Evolutionary conservation across 306 rosid species (phyloP).

Genomic region (Trifolium pratense): DNA sequence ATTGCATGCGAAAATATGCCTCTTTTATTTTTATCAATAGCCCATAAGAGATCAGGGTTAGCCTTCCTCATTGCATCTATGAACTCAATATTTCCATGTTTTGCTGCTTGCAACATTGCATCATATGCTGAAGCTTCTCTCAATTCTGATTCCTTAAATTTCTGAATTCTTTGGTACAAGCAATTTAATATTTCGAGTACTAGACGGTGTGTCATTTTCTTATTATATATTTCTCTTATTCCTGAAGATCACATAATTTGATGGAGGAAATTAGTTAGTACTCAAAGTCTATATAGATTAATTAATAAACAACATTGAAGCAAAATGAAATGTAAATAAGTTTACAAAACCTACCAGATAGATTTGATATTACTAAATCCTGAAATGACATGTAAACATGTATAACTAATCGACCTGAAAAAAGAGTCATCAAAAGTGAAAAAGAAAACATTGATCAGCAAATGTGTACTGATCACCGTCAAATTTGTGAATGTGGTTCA

Average conservation of each 20-base stretch:
- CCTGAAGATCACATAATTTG: background rate
- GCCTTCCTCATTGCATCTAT: slow-evolving; percentile 14
- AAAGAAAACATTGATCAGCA: background rate
- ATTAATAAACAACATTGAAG: background rate
- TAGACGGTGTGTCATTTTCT: background rate
- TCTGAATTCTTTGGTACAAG: background rate
- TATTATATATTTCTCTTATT: background rate
- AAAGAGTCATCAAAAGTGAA: background rate
- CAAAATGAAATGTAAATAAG: background rate
- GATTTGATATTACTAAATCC: background rate
- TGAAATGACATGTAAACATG: background rate
- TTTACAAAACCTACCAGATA: background rate
- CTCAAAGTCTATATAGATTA: background rate
- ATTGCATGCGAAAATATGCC: slow-evolving; percentile 17
- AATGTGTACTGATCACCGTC: no score
- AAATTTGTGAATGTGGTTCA: no score
- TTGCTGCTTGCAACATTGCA: slow-evolving; percentile 12
- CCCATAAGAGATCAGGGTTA: slow-evolving; percentile 23
- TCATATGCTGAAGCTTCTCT: background rate
- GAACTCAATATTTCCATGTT: slow-evolving; percentile 17
- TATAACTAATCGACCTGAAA: background rate
- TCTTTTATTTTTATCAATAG: background rate
- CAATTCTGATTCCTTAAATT: background rate
- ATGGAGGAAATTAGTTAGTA: background rate
- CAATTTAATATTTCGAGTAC: background rate